These are phyloP conservation scores for Xylariaceae sp. DNA, from an alignment of 2,329 filamentous ascomycete species.

Conservation along the genomic window DNA sequence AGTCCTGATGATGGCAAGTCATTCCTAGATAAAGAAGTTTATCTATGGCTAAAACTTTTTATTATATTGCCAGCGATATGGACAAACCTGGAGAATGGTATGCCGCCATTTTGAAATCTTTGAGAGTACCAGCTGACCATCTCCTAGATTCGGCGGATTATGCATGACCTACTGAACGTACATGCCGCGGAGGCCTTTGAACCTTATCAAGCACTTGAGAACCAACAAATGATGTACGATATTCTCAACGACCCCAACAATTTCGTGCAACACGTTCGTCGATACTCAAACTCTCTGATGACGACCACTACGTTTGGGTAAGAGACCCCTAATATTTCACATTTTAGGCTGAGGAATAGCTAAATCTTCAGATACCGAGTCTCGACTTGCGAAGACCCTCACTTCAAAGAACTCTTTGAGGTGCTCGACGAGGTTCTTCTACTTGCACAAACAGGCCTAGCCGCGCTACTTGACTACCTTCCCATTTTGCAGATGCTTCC, in stretches of 20 bases:
- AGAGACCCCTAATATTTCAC: conserved; percentile 13
- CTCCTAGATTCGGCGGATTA: conserved; percentile 37
- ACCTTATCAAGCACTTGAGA: conserved; percentile 59
- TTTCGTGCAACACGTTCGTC: conserved; percentile 49
- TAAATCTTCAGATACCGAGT: conserved; percentile 10
- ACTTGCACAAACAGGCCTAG: conserved; percentile 20
- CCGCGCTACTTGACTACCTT: conserved; percentile 21
- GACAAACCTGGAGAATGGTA: conserved; percentile 37
- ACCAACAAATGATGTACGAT: conserved; percentile 56
- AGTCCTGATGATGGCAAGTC: conserved; percentile 22
- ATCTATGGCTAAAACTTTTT: neutral
- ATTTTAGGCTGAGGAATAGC: neutral
- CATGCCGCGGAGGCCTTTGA: conserved; percentile 52
- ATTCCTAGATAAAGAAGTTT: neutral
- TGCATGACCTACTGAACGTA: conserved; percentile 53
- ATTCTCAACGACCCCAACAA: conserved; percentile 49
- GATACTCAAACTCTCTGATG: conserved; percentile 53
- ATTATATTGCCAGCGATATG: conserved; percentile 27
- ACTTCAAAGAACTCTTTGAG: conserved; percentile 50
- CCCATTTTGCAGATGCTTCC: conserved; percentile 19
- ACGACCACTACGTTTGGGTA: conserved; percentile 55
- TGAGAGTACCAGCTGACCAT: neutral
- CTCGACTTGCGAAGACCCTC: conserved; percentile 44
- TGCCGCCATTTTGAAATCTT: neutral
- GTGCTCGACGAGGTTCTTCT: conserved; percentile 21